Evolutionary conservation across 768 basidiomycete genomes (phyloP).

Genomic region (Trametes cubensis): DNA sequence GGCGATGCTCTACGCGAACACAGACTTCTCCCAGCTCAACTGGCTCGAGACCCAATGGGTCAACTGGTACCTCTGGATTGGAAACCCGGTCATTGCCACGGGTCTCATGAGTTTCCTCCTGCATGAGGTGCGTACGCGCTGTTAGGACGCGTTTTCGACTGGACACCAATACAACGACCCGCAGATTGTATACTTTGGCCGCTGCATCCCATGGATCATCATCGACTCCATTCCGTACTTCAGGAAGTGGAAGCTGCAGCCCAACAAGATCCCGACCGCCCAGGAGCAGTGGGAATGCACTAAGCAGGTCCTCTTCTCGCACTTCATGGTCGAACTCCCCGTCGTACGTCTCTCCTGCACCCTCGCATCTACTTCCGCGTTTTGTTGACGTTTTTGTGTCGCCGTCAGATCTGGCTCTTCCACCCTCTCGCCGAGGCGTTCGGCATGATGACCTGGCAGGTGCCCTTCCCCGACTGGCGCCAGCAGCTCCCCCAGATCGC

Average conservation of each 20-base stretch:
- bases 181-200: constrained; percentile 95
- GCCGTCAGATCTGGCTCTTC: constrained; percentile 79
- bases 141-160: neutral
- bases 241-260: constrained; percentile 90
- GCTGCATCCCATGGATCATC: constrained; percentile 93
- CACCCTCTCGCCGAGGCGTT: constrained; percentile 86
- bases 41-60: constrained; percentile 84
- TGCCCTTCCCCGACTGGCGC: constrained; percentile 81
- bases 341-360: constrained; percentile 51
- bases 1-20: constrained; percentile 54
- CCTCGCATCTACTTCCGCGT: no score
- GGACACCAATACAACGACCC: neutral
- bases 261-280: constrained; percentile 76
- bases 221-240: constrained; percentile 95
- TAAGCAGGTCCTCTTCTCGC: constrained; percentile 89
- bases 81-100: constrained; percentile 90
- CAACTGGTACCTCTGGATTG: constrained; percentile 83
- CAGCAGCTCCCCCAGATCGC: constrained; percentile 76
- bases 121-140: constrained; percentile 74
- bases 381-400: neutral
- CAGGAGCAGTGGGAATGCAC: constrained; percentile 95
- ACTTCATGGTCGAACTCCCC: constrained; percentile 94
- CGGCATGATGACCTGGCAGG: constrained; percentile 91
- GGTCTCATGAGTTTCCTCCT: constrained; percentile 90
- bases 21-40: constrained; percentile 61